These are phyloP conservation scores for Zygosaccharomyces bisporus DNA, from an alignment of 805 yeast species.

Conservation along the genomic window DNA sequence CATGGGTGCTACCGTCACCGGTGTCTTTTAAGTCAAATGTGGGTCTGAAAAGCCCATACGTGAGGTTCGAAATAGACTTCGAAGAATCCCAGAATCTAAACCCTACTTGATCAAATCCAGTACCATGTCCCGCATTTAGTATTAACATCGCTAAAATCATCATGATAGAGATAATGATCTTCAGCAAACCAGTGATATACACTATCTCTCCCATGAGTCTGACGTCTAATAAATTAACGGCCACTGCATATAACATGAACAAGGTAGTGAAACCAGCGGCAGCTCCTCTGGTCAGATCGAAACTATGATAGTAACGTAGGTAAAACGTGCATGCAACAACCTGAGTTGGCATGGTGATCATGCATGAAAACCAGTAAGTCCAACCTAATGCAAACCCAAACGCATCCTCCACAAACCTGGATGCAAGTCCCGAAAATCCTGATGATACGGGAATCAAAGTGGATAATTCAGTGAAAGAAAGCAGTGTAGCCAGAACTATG, in stretches of 20 bases:
- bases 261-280: conserved; percentile 67
- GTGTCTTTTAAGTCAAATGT: conserved; percentile 61
- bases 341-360: conserved; percentile 59
- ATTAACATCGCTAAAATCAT: conserved; percentile 63
- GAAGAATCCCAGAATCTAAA: conserved; percentile 63
- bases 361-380: conserved; percentile 54
- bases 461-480: conserved; percentile 62
- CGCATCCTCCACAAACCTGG: conserved; percentile 61
- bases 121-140: conserved; percentile 47
- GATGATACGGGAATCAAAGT: conserved; percentile 59
- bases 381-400: conserved; percentile 69
- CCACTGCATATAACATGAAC: conserved; percentile 44
- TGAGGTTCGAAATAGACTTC: conserved; percentile 39
- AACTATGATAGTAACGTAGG: conserved; percentile 57
- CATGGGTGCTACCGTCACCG: conserved; percentile 51
- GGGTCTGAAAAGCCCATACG: conserved; percentile 73
- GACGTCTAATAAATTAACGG: conserved; percentile 62
- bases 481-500: conserved; percentile 58
- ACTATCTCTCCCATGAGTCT: conserved; percentile 73
- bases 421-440: conserved; percentile 60
- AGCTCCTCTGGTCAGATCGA: conserved; percentile 47
- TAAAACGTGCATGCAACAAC: conserved; percentile 60
- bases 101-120: conserved; percentile 45
- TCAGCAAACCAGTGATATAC: conserved; percentile 55
- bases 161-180: conserved; percentile 49